Evolutionary conservation across 306 rosid species (phyloP).

Genomic region (Albizia julibrissin): DNA sequence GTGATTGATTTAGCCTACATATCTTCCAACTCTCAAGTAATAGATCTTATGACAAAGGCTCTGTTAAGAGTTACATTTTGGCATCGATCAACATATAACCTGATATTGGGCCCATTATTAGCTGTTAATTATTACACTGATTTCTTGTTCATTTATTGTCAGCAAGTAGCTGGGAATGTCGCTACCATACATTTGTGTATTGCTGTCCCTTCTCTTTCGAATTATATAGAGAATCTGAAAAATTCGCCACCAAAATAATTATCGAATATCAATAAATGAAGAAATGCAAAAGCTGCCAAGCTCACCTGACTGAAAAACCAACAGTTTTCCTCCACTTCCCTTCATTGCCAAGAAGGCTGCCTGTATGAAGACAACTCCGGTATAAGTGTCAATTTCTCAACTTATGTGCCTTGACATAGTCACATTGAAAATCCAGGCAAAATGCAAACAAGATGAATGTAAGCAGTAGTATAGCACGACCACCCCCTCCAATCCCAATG

Average conservation of each 20-base stretch:
- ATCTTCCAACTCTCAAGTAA: background rate
- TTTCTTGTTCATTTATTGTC: background rate
- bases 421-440: slow-evolving; percentile 19
- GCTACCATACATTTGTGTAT: background rate
- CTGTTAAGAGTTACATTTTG: background rate
- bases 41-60: background rate
- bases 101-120: no score
- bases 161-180: background rate
- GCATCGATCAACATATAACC: background rate
- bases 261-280: background rate
- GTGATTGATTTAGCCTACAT: background rate
- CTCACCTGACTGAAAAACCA: slow-evolving; percentile 99
- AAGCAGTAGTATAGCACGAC: background rate
- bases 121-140: background rate
- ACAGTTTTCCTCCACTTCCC: slow-evolving; percentile 85
- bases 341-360: slow-evolving; percentile 97
- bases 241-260: background rate
- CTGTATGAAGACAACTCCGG: slow-evolving; percentile 42
- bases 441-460: background rate
- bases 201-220: background rate
- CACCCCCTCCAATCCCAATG: background rate
- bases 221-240: background rate
- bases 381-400: slow-evolving; percentile 9
- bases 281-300: slow-evolving; percentile 26
- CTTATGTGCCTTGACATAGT: background rate